Evolutionary conservation across 163 green algal genomes (phyloP), one percentile per base, ranked within the genome.

Genomic region (Chlamydomonas reinhardtii): DNA sequence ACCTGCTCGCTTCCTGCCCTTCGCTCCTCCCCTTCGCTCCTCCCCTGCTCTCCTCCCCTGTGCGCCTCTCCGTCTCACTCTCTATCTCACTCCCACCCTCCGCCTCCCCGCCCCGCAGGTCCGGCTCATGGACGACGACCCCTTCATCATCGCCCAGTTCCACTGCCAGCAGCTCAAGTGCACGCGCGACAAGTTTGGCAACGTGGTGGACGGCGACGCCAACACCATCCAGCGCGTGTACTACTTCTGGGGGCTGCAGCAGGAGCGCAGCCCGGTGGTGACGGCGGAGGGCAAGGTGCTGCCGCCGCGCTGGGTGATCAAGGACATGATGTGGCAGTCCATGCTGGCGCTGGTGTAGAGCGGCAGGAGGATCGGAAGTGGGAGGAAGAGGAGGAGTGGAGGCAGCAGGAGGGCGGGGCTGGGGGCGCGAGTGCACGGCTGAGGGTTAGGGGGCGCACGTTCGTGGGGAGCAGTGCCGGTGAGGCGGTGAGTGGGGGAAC

Each of bases 141-240:
- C 92, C 11, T 92, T 95, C 72, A 73, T 91, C 70, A 90, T 93
- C 39, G 77, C 76, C 0, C 89, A 97, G 89, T 99, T 99, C 94
- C 95, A 93, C 31, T 96, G 92, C 85, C 97, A 99, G 92, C 97
- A 99, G 93, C 96, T 99, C 89, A 98, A 98, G 88, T 98, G 96
- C 93, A 94, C 95, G 19, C 94, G 96, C n/a, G 95, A 98, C 90
- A 94, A 93, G 70, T 98, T 97, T 88, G 97, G 96, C 82, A 98
- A 98, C 83, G 95, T 99, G 29, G 90, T 98, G 31, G 97, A 99
- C 27, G 97, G 97, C 32, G 87, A 77, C 52, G 90, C 96, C 31
- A 95, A 99, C 86, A 92, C 95, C 83, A 95, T 96, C 83, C 93
- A 96, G 69, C 89, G 92, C 11, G 95, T 98, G 66, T 98, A 96